A percentile compares a stretch with the other conserved stretches of the same genome.
phyloP scores from a whole-genome alignment of 2,329 filamentous ascomycete genomes.

The Sphaceloma murrayae region DNA sequence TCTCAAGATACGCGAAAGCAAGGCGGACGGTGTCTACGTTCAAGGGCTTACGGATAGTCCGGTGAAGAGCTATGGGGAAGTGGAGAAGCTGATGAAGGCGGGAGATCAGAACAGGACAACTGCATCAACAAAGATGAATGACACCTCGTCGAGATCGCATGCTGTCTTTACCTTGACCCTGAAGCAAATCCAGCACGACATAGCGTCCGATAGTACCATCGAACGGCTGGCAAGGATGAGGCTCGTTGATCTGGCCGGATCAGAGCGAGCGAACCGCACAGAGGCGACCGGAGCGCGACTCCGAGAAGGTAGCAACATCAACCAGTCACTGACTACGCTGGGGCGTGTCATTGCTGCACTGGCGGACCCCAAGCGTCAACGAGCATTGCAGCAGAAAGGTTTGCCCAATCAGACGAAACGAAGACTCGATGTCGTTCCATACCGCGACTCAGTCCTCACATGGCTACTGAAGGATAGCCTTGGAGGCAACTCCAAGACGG shows the following conservation, averaged over 20 bases:
- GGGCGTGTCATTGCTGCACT: constrained; percentile 92
- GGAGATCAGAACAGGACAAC: constrained; percentile 81
- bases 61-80: constrained; percentile 76
- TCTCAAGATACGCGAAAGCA: constrained; percentile 93
- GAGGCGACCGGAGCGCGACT: constrained; percentile 87
- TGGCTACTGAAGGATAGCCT: constrained; percentile 93
- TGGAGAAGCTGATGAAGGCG: constrained; percentile 80
- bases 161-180: constrained; percentile 97
- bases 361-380: constrained; percentile 52
- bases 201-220: constrained; percentile 95
- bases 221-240: constrained; percentile 90
- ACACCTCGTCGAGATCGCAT: constrained; percentile 91
- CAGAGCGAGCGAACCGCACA: constrained; percentile 87
- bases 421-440: constrained; percentile 59
- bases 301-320: constrained; percentile 95
- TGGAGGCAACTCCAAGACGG: constrained; percentile 94
- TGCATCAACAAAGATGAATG: constrained; percentile 98
- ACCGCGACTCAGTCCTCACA: constrained; percentile 74
- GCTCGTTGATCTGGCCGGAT: constrained; percentile 88
- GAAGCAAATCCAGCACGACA: constrained; percentile 95
- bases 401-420: constrained; percentile 37
- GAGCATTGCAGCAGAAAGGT: constrained; percentile 43
- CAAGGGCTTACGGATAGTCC: constrained; percentile 92
- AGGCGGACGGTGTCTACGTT: constrained; percentile 89
- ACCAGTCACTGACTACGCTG: constrained; percentile 93